Base-by-base conservation (phyloP, 768 basidiomycete species). In the Lentinula detonsa region DNA sequence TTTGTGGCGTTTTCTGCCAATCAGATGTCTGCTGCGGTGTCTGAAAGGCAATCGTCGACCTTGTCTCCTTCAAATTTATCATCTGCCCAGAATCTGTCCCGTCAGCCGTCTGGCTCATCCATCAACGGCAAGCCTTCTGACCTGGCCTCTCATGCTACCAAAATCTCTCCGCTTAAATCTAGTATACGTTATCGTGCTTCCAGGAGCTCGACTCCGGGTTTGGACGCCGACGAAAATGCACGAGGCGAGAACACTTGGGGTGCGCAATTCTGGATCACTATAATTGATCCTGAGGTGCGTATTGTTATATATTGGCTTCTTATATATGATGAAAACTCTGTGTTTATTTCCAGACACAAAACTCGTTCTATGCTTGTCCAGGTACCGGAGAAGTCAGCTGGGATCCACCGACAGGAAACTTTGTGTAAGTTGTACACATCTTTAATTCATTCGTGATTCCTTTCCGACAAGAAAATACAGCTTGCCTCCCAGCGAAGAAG, bases 201-300 rank as follows among this genome's bases (percentile, higher is more conserved):
- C 13, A 62, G 15, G 39, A 56, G 53, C 31, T 33, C 42, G 6
- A 61, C 63, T 35, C 60, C 65, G 37, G 67, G 58, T 33, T 71
- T 72, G 46, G 76, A 79, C 57, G 73, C 68, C 51, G 76, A 80
- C 59, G 82, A 81, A 65, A 73, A 82, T 63, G 81, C 81, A 33
- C 94, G 93, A 92, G 93, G 92, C 5, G 84, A 89, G 31, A 88
- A 93, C 46, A 81, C 80, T 33, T 95, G 93, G 93, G 93, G 92
- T 4, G 84, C 89, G 31, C 88, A 93, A 71, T 96, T 97, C 70
- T 97, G 95, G 95, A 92, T 96, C 6, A 95, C 95, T 5, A 79
- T 96, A 57, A 82, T 90, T 52, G 94, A 97, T 79, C 95, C 95
- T 31, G 85, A 91, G 81, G 94, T 91, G 70, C 65, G 81, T 80